Conservation (phyloP, 192 early-diverging fungal genomes). For the Coemansia sp. region DNA sequence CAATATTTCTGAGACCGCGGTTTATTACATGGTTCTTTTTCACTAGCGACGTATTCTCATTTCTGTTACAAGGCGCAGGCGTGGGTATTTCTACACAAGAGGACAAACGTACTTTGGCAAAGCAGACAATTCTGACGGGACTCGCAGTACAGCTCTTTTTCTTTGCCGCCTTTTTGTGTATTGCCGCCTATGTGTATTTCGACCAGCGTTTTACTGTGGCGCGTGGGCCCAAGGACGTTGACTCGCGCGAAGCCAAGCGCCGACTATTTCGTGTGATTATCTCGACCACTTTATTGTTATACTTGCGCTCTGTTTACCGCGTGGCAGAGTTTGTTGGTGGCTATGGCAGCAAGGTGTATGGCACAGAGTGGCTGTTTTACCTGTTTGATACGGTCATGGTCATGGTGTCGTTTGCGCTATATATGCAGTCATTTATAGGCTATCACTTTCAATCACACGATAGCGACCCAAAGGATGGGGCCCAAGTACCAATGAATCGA, state of each 20-base stretch:
- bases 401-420: conserved; percentile 32
- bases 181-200: conserved; percentile 9
- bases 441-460: conserved; percentile 16
- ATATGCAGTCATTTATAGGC: conserved; percentile 40
- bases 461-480: not conserved
- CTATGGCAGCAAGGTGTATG: conserved; percentile 28
- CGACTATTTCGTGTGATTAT: conserved; percentile 27
- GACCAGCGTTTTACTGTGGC: conserved; percentile 10
- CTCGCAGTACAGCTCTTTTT: conserved; percentile 27
- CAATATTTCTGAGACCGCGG: conserved; percentile 18
- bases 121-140: conserved; percentile 31
- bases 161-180: conserved; percentile 24
- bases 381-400: conserved; percentile 31
- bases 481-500: not conserved
- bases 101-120: conserved; percentile 13
- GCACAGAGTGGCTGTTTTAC: conserved; percentile 36
- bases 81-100: conserved; percentile 29
- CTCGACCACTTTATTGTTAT: conserved; percentile 24
- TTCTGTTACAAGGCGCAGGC: conserved; percentile 34
- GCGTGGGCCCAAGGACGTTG: conserved; percentile 9
- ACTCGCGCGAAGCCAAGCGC: conserved; percentile 4
- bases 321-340: conserved; percentile 31
- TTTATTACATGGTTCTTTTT: conserved; percentile 50
- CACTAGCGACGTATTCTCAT: conserved; percentile 38
- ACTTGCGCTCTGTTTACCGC: conserved; percentile 33